A percentile compares a stretch with the other conserved stretches of the same genome.
Conservation (phyloP, 371 early-diverging fungal genomes). For the Dinochytrium kinnereticum region DNA sequence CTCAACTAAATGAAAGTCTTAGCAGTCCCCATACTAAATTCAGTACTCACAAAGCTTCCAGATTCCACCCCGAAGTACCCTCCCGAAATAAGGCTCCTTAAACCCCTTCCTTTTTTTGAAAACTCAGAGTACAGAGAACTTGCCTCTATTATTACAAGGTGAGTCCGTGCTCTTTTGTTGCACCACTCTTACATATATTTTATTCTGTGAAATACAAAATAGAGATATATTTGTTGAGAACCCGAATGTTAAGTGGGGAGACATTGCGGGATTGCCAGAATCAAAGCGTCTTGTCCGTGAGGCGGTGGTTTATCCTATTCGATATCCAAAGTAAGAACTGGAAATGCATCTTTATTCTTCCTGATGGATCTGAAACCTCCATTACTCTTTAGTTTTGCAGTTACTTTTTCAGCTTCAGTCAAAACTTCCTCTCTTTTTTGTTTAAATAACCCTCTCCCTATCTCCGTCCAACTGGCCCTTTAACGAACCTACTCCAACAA, state of each 20-base stretch:
- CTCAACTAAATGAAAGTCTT: background rate
- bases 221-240: slow-evolving; percentile 55
- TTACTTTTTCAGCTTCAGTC: no score
- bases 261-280: slow-evolving; percentile 65
- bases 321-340: slow-evolving; percentile 57
- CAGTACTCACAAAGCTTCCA: background rate
- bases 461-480: no score
- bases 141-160: slow-evolving; percentile 53
- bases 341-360: slow-evolving; percentile 35
- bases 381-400: slow-evolving; percentile 4
- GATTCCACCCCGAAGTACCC: no score
- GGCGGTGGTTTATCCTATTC: slow-evolving; percentile 71
- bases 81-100: slow-evolving; percentile 41
- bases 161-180: background rate
- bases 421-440: background rate
- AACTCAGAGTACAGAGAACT: slow-evolving; percentile 51
- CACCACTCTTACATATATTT: no score
- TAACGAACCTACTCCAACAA: background rate
- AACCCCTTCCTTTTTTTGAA: slow-evolving; percentile 50
- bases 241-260: slow-evolving; percentile 62
- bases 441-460: no score
- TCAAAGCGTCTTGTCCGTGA: slow-evolving; percentile 69
- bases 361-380: slow-evolving; percentile 9
- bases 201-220: background rate
- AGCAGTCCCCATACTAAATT: background rate